phyloP scores from a whole-genome alignment of 2,329 filamentous ascomycete species.

The Pestalotiopsis sp. region DNA sequence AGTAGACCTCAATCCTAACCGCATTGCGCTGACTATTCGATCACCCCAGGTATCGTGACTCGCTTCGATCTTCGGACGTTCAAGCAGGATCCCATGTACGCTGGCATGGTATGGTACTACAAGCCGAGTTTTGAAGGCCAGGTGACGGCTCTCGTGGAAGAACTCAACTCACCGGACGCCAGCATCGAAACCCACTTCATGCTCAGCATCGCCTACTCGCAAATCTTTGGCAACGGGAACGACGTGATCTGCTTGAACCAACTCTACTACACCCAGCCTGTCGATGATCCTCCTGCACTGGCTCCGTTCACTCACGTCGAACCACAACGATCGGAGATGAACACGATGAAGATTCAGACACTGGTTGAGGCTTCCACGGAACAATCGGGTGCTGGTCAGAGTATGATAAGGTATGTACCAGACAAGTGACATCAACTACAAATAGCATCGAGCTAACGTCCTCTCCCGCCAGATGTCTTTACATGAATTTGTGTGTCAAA shows the following conservation, averaged over 20 bases:
- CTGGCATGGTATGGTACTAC: conserved; percentile 1
- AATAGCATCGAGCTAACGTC: neutral
- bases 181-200: conserved; percentile 14
- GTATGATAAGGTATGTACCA: neutral
- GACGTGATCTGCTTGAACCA: conserved; percentile 15
- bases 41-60: neutral
- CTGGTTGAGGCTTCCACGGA: conserved; percentile 11
- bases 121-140: conserved; percentile 1
- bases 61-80: conserved; percentile 8
- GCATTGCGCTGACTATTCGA: neutral
- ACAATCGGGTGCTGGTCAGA: conserved; percentile 12
- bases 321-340: conserved; percentile 13
- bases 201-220: conserved; percentile 12
- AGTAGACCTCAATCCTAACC: too few species aligned
- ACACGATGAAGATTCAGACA: conserved; percentile 14
- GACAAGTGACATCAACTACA: neutral
- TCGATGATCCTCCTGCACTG: conserved; percentile 7
- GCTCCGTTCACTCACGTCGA: conserved; percentile 12
- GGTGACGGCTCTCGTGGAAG: conserved; percentile 5
- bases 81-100: conserved; percentile 5
- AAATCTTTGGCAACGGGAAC: neutral
- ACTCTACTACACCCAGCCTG: conserved; percentile 14
- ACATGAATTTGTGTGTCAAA: neutral
- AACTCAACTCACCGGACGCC: conserved; percentile 8
- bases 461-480: neutral